Conservation (phyloP, 805 yeast species). For the Candida wancherniae region DNA sequence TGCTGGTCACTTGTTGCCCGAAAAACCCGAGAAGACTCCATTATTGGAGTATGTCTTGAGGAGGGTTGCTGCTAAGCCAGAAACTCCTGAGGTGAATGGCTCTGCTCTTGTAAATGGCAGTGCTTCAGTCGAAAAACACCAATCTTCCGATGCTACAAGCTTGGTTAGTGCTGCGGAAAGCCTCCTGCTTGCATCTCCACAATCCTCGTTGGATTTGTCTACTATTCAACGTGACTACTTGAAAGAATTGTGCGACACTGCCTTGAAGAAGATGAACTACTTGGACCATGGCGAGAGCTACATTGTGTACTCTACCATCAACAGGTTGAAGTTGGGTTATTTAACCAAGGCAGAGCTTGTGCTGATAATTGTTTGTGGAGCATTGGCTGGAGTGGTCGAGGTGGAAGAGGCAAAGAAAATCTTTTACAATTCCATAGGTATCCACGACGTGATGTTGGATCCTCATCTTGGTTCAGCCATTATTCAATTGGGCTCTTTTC, state of each 20-base stretch:
- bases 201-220: slow-evolving; percentile 18
- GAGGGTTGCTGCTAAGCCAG: slow-evolving; percentile 19
- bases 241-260: slow-evolving; percentile 28
- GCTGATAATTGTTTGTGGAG: slow-evolving; percentile 59
- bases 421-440: slow-evolving; percentile 48
- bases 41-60: slow-evolving; percentile 28
- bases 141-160: slow-evolving; percentile 2
- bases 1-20: slow-evolving; percentile 25
- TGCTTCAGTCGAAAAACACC: slow-evolving; percentile 1
- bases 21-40: slow-evolving; percentile 14
- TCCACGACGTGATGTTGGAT: slow-evolving; percentile 50
- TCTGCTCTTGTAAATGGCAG: slow-evolving; percentile 1
- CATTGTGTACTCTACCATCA: slow-evolving; percentile 47
- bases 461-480: slow-evolving; percentile 47
- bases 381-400: slow-evolving; percentile 42
- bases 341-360: slow-evolving; percentile 51
- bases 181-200: not conserved
- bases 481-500: slow-evolving; percentile 52
- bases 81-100: slow-evolving; percentile 1
- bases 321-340: slow-evolving; percentile 47
- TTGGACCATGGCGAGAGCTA: slow-evolving; percentile 57
- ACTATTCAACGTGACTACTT: slow-evolving; percentile 24
- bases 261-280: slow-evolving; percentile 36
- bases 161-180: slow-evolving; percentile 5
- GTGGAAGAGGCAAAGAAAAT: slow-evolving; percentile 40